Base-by-base conservation (phyloP, 1,139 yeast genomes). In the Hanseniaspora sp. region DNA sequence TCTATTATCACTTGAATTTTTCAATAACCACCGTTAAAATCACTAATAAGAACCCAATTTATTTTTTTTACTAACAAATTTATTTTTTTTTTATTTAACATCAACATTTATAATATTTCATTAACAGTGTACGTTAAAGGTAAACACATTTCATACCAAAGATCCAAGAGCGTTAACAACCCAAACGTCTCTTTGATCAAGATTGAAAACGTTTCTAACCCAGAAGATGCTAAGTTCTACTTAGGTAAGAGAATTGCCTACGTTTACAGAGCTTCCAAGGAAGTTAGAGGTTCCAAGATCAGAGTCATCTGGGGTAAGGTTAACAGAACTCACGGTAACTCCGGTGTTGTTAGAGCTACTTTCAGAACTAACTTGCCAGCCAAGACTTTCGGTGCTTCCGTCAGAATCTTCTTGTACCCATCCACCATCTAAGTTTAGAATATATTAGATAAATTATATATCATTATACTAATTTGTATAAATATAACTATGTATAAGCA, bases 251-350 rank as follows among this genome's bases (percentile, higher is more conserved):
- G 96, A 76, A 84, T 92, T 68, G 98, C 98, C 70, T 92, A 86
- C 82, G 97, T 92, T 70, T 92, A 92, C 96, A 87, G 95, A 79
- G 96, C 95, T 73, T 77, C 86, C 71, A 92, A 90, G 82, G 97
- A 90, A 79, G 77, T 88, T 71, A 86, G 95, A 82, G 97, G 97
- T 74, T 79, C 97, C 70, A 92, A 92, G 82, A 86, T 92, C 79
- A 88, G 98, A 82, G 96, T 94, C 71, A 88, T 92, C 79, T 92
- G 98, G 98, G 98, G 98, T 76, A 85, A 85, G 78, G 82, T 92
- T 69, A 79, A 95, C 78, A 88, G 97, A 83, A 78, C 96, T 68
- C 98, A 92, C 85, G 98, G 98, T 76, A 86, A 83, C 92, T 79
- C 85, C 70, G 98, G 98, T 78, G 79, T 86, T 67, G 96, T 92